Conservation (phyloP, 371 early-diverging fungal species). For the Mucor mucedo region DNA sequence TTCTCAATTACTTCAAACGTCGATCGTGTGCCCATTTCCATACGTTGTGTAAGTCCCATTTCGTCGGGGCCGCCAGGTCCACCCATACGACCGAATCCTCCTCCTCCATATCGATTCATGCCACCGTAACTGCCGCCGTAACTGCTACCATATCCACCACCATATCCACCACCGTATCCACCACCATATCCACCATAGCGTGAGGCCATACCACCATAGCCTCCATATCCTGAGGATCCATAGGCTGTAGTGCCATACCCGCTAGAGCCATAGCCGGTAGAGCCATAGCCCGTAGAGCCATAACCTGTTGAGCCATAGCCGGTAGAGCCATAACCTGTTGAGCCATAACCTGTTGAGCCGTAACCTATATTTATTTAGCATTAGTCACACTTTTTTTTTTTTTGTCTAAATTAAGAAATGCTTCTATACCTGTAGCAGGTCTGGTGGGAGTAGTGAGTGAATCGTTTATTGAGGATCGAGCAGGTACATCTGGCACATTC, state of each 20-base stretch:
- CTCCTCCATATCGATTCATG: constrained; percentile 48
- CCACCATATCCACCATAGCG: constrained; percentile 44
- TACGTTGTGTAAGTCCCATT: constrained; percentile 75
- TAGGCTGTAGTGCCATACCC: constrained; percentile 13
- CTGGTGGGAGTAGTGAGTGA: constrained; percentile 20
- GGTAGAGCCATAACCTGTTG: neutral
- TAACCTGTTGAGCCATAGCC: constrained; percentile 10
- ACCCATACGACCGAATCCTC: constrained; percentile 35
- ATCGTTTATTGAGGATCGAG: constrained; percentile 19
- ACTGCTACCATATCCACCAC: constrained; percentile 50
- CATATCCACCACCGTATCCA: constrained; percentile 35
- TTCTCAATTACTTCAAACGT: constrained; percentile 92
- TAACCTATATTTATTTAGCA: neutral
- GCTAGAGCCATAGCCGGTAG: constrained; percentile 10
- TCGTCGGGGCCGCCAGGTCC: constrained; percentile 55
- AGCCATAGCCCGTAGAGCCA: constrained; percentile 12
- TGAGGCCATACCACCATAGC: constrained; percentile 17
- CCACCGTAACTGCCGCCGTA: constrained; percentile 57
- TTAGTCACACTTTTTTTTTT: neutral
- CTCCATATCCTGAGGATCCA: constrained; percentile 2
- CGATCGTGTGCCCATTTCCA: constrained; percentile 88
- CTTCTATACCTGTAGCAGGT: constrained; percentile 25
- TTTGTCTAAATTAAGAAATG: neutral
- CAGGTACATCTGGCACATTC: constrained; percentile 22
- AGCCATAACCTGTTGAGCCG: constrained; percentile 3